A percentile compares a stretch with the other conserved stretches of the same genome.
These are phyloP conservation scores for Coniochaeta sp. DNA, from an alignment of 2,329 filamentous ascomycete genomes.

Conservation along the genomic window DNA sequence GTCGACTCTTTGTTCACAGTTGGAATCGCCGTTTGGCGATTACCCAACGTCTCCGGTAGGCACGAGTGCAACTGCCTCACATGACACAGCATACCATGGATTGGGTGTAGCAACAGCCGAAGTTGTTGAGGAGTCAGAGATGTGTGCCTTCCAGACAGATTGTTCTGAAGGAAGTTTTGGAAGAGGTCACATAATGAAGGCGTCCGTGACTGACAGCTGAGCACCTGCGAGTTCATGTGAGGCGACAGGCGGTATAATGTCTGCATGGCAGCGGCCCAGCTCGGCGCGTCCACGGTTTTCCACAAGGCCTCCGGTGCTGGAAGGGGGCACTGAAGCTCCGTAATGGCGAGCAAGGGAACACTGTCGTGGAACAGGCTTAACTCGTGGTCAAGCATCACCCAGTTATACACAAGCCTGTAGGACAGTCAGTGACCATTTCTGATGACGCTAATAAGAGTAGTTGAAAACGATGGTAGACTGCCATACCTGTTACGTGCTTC, in stretches of 20 bases:
- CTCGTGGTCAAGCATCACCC: constrained; percentile 69
- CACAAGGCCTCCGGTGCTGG: constrained; percentile 56
- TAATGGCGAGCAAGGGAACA: constrained; percentile 55
- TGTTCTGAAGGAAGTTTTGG: constrained; percentile 60
- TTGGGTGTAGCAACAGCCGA: constrained; percentile 59
- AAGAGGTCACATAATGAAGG: constrained; percentile 59
- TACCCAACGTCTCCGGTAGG: constrained; percentile 41
- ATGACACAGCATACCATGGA: constrained; percentile 59
- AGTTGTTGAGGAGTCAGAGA: constrained; percentile 47
- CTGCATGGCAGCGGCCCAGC: constrained; percentile 55
- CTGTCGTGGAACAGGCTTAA: constrained; percentile 60
- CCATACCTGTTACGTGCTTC: constrained; percentile 56
- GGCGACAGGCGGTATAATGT: constrained; percentile 45
- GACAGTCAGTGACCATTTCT: constrained; percentile 8
- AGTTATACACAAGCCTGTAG: constrained; percentile 62
- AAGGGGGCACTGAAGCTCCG: constrained; percentile 57
- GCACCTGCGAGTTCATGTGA: constrained; percentile 42
- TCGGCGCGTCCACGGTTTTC: constrained; percentile 48
- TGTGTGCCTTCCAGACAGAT: constrained; percentile 41
- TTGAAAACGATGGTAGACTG: not conserved
- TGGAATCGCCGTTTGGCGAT: not conserved
- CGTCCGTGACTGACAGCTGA: constrained; percentile 40
- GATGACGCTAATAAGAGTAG: too few species aligned
- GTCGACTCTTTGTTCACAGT: constrained; percentile 33
- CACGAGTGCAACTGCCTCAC: constrained; percentile 58